Percentiles rank a stretch among this genome's conserved stretches.
These are phyloP conservation scores for Schizophyllum amplum DNA, from an alignment of 1,284 basidiomycete genomes.

Conservation along the genomic window DNA sequence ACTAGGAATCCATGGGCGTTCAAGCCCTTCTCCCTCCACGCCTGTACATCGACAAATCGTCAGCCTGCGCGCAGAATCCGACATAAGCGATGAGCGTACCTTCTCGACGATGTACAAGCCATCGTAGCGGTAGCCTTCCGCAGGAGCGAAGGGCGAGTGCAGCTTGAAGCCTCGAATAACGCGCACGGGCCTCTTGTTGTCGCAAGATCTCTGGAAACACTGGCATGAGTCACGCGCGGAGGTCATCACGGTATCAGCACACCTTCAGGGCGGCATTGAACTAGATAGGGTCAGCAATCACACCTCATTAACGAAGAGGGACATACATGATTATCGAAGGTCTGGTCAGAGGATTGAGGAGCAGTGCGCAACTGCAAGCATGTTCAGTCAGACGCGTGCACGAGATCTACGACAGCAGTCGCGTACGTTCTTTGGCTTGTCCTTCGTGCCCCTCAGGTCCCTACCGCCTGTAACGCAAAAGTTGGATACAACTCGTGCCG, in stretches of 20 bases:
- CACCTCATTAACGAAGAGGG: background rate
- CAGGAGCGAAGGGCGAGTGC: slow-evolving; percentile 59
- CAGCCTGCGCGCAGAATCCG: background rate
- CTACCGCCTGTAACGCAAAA: slow-evolving; percentile 50
- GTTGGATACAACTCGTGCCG: background rate
- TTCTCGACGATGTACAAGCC: slow-evolving; percentile 74
- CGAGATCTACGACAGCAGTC: background rate
- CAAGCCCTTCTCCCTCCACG: slow-evolving; percentile 62
- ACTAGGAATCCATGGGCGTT: slow-evolving; percentile 51
- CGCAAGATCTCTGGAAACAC: slow-evolving; percentile 44
- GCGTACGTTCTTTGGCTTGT: slow-evolving; percentile 68
- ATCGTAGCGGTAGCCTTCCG: slow-evolving; percentile 79
- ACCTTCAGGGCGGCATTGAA: slow-evolving; percentile 63
- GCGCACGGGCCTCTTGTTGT: slow-evolving; percentile 70
- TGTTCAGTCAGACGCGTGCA: slow-evolving; percentile 7
- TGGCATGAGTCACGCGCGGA: background rate
- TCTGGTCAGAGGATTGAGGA: slow-evolving; percentile 73
- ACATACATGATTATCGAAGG: slow-evolving; percentile 55
- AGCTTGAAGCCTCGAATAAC: slow-evolving; percentile 80
- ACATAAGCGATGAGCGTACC: slow-evolving; percentile 25
- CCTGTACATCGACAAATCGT: slow-evolving; percentile 27
- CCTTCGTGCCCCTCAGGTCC: slow-evolving; percentile 72
- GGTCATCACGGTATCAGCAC: slow-evolving; percentile 3
- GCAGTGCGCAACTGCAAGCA: slow-evolving; percentile 66
- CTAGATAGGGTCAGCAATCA: slow-evolving; percentile 17